Conservation (phyloP, 2,329 filamentous ascomycete species). For the Monilinia aucupariae region DNA sequence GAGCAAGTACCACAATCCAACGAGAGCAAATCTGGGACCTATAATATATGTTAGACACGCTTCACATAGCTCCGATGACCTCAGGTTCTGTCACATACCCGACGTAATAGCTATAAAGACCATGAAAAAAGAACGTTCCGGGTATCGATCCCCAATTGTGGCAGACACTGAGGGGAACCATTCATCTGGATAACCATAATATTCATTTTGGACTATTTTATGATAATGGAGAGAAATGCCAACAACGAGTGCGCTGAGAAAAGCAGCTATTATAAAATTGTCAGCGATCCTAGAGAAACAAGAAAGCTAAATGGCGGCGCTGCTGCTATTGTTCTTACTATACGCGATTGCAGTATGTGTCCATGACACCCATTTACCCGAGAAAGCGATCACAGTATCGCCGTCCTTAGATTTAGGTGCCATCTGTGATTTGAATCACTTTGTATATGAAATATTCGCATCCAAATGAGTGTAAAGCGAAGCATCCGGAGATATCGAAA, state of each 20-base stretch:
- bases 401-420: conserved; percentile 55
- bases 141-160: conserved; percentile 95
- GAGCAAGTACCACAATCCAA: conserved; percentile 86
- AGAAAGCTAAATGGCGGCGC: not conserved
- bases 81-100: conserved; percentile 45
- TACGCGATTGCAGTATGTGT: conserved; percentile 81
- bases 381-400: conserved; percentile 59
- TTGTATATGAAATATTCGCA: conserved; percentile 25
- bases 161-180: conserved; percentile 96
- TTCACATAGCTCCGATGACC: not conserved
- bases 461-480: conserved; percentile 31
- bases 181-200: conserved; percentile 88
- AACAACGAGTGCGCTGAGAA: conserved; percentile 77
- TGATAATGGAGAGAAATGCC: conserved; percentile 81
- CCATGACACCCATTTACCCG: conserved; percentile 87
- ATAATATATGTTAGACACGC: conserved; percentile 21
- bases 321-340: conserved; percentile 43
- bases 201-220: conserved; percentile 97
- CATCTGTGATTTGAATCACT: conserved; percentile 35
- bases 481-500: conserved; percentile 23
- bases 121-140: conserved; percentile 94
- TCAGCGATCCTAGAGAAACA: conserved; percentile 19
- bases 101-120: conserved; percentile 96
- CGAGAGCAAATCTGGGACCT: conserved; percentile 87
- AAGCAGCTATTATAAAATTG: conserved; percentile 55